Percentiles rank a stretch among this genome's conserved stretches.
phyloP scores from a whole-genome alignment of 106 monocot species.

The Acorus gramineus region DNA sequence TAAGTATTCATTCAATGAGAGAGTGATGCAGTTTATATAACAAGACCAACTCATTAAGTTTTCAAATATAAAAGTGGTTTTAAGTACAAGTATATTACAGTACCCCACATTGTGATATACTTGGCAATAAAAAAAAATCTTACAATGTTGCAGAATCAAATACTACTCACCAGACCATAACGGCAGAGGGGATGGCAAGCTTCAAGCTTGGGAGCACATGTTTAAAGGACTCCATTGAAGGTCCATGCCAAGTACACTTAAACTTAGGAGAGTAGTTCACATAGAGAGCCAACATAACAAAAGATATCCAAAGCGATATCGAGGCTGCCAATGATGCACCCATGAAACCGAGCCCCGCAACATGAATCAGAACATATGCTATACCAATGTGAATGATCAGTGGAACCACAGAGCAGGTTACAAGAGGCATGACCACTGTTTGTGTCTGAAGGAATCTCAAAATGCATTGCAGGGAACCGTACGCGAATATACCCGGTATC shows the following conservation, averaged over 20 bases:
- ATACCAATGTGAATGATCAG: conserved; percentile 44
- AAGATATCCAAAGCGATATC: conserved; percentile 49
- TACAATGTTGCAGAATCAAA: neutral
- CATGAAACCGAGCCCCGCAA: conserved; percentile 39
- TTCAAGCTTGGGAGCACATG: conserved; percentile 50
- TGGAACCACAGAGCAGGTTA: conserved; percentile 43
- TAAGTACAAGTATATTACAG: too few relatives aligned
- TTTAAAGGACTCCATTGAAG: conserved; percentile 44
- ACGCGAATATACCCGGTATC: conserved; percentile 72
- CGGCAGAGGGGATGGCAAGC: conserved; percentile 66
- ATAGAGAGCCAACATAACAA: conserved; percentile 49
- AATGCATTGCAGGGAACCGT: conserved; percentile 53
- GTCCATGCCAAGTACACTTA: conserved; percentile 51
- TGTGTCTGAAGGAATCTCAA: conserved; percentile 83
- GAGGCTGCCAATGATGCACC: conserved; percentile 43
- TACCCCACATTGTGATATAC: too few relatives aligned
- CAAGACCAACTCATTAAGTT: too few relatives aligned
- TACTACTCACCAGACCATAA: conserved; percentile 77
- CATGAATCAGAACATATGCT: conserved; percentile 44
- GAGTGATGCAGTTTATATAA: too few relatives aligned
- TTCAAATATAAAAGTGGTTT: too few relatives aligned
- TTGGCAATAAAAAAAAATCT: neutral
- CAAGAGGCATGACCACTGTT: conserved; percentile 40
- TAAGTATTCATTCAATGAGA: too few relatives aligned
- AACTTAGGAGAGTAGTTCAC: conserved; percentile 44